Evolutionary conservation across 805 yeast species (phyloP), one percentile per base, ranked within the genome.

Genomic region (Tetrapisispora pingtungensis): DNA sequence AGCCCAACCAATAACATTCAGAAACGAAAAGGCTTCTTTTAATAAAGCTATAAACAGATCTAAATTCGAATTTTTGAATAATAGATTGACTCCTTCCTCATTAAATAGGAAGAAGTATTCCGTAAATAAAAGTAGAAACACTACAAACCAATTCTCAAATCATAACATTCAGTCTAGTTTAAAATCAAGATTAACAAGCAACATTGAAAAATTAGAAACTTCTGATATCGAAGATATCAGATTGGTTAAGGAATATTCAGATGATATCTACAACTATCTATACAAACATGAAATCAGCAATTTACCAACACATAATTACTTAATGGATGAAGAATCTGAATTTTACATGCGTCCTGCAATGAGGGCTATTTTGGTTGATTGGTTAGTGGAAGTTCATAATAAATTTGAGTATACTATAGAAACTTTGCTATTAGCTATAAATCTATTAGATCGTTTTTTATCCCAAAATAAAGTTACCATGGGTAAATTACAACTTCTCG

Each of bases 351-450:
- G 82, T 55, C 95, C 96, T 45, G 76, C 78, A 49, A 83, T 84
- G 84, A 75, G 97, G 52, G 80, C 87, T 7, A 84, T 88, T 42
- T 68, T 88, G 46, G 86, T 88, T n/a, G 96, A 89, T 65, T 88
- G 97, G 97, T 71, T 88, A 52, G 86, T 86, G 10, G 94, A 86
- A 59, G 89, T 88, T 61, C 96, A 87, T 67, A 70, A 79, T 52
- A 75, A 85, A 60, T 88, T 88, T 65, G 74, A 89, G 51, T 72
- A 89, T 49, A 71, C 83, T 36, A 95, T 95, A 1, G 96, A 88
- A 64, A 85, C 95, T 8, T 72, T 89, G 46, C 84, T 78, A 56
- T 68, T 88, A 46, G 86, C 95, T 4, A 81, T 85, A 44, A 87
- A 86, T 64, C 65, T 85, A 44, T 81, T 88, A 85, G 97, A 89